Percentiles rank a stretch among this genome's conserved stretches.
These are phyloP conservation scores for Coemansia javaensis DNA, from an alignment of 192 early-diverging fungal species.

Conservation along the genomic window DNA sequence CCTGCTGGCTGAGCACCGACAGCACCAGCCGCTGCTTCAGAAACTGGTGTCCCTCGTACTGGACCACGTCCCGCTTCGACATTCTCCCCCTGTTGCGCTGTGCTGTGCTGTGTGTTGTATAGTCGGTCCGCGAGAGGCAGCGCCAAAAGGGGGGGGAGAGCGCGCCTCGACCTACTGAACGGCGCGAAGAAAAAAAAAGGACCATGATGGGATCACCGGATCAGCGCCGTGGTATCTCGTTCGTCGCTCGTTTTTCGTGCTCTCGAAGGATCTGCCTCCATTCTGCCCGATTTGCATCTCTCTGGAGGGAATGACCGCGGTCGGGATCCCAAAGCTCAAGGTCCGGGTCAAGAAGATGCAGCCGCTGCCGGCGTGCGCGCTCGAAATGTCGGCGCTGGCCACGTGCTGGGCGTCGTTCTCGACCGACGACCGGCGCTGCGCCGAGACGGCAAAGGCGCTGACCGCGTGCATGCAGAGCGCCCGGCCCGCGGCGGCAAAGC, in stretches of 20 bases:
- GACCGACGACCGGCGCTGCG: conserved; percentile 40
- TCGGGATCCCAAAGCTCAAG: conserved; percentile 39
- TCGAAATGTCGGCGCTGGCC: conserved; percentile 46
- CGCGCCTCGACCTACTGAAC: no score
- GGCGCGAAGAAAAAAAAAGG: conserved; percentile 7
- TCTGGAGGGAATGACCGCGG: conserved; percentile 21
- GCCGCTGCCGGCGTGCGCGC: conserved; percentile 35
- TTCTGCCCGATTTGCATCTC: neutral
- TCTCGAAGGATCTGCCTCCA: no score
- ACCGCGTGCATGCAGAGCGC: conserved; percentile 40
- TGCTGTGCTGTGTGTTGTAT: neutral
- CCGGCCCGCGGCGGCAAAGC: conserved; percentile 1
- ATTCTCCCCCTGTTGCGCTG: conserved; percentile 3
- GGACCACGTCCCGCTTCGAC: conserved; percentile 34
- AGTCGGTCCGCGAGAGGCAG: no score
- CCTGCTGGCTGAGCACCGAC: conserved; percentile 73
- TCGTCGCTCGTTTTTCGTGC: neutral
- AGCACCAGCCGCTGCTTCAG: conserved; percentile 87
- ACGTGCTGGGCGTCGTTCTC: conserved; percentile 48
- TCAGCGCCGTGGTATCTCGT: no score
- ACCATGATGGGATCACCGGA: neutral
- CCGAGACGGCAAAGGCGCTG: conserved; percentile 25
- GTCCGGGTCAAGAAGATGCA: conserved; percentile 28
- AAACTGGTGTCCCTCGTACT: conserved; percentile 79
- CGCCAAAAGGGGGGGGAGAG: neutral